These are phyloP conservation scores for Pseudocercospora eumusae DNA, from an alignment of 2,329 filamentous ascomycete genomes.

Conservation along the genomic window DNA sequence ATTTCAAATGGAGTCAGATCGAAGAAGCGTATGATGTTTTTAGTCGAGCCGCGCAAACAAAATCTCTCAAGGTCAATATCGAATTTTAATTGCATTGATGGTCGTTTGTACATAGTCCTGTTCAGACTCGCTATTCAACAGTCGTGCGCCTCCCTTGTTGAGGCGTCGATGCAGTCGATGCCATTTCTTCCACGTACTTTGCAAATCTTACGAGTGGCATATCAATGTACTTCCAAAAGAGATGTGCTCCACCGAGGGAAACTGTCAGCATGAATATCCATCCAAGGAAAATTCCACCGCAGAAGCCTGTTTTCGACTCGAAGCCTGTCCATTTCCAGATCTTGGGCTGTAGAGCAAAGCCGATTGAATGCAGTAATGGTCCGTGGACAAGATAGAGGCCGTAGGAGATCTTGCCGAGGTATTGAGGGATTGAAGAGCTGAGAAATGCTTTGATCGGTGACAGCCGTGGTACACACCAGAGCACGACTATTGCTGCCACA, in stretches of 20 bases:
- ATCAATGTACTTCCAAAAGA: constrained; percentile 21
- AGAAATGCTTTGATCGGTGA: constrained; percentile 6
- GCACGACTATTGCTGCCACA: constrained; percentile 11
- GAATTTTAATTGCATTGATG: constrained; percentile 22
- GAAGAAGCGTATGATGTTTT: constrained; percentile 35
- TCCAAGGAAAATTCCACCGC: constrained; percentile 13
- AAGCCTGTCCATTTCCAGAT: constrained; percentile 15
- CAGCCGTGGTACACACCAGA: constrained; percentile 17
- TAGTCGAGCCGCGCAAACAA: constrained; percentile 31
- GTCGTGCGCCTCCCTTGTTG: background rate
- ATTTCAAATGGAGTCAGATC: constrained; percentile 35
- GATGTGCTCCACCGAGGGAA: constrained; percentile 14
- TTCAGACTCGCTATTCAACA: background rate
- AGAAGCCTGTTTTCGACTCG: constrained; percentile 9
- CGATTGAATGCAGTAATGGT: constrained; percentile 20
- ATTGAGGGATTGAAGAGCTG: constrained; percentile 18
- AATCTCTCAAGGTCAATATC: constrained; percentile 34
- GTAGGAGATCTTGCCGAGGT: constrained; percentile 23
- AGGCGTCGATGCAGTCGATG: background rate
- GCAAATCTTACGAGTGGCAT: constrained; percentile 21
- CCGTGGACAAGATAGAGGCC: constrained; percentile 26
- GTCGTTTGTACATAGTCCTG: background rate
- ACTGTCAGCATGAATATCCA: constrained; percentile 22
- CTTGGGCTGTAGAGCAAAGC: constrained; percentile 20
- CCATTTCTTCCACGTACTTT: constrained; percentile 16